Base-by-base conservation (phyloP, 371 early-diverging fungal genomes). In the Rhizomucor pusillus region DNA sequence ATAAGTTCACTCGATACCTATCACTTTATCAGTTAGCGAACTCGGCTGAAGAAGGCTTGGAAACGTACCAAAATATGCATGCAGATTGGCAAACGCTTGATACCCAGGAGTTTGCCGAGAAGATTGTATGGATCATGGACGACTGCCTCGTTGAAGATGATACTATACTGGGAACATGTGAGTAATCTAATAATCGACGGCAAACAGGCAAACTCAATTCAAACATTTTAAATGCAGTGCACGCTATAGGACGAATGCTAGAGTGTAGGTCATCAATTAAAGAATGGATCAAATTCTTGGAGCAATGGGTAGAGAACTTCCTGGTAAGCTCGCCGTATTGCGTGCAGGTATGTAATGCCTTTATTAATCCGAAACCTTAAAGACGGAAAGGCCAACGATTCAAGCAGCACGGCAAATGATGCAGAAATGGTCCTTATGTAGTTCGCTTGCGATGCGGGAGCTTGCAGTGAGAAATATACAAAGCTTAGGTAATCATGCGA, bases 341-440 rank as follows among this genome's bases (percentile, higher is more conserved):
- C 5, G 41, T 16, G 5, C 13, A 36, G 25, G 40, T 40, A 25
- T 47, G 57, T 41, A n/a, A n/a, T n/a, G n/a, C n/a, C n/a, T n/a
- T n/a, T n/a, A n/a, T n/a, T n/a, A n/a, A n/a, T n/a, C n/a, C n/a
- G 74, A 73, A 62, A 62, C 18, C 57, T 51, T 54, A 59, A 67
- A 45, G 70, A 60, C 50, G 29, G 29, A 7, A 29, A 29, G 29
- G 7, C 29, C 29, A 29, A 5, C 29, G 3, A 29, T 29, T 29
- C 45, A 77, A n/a, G 29, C 60, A 19, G 71, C 75, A 16, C 67
- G 73, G n/a, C 80, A 79, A 53, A 56, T 81, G 16, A 39, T 81
- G 2, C 51, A 76, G 29, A 77, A 77, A 47, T 82, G 82, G 82
- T 67, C 58, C 18, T 69, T 70, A 22, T 79, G 76, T 40, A 55